Conservation (phyloP, 192 early-diverging fungal species). For the Dimargaris cristalligena region DNA sequence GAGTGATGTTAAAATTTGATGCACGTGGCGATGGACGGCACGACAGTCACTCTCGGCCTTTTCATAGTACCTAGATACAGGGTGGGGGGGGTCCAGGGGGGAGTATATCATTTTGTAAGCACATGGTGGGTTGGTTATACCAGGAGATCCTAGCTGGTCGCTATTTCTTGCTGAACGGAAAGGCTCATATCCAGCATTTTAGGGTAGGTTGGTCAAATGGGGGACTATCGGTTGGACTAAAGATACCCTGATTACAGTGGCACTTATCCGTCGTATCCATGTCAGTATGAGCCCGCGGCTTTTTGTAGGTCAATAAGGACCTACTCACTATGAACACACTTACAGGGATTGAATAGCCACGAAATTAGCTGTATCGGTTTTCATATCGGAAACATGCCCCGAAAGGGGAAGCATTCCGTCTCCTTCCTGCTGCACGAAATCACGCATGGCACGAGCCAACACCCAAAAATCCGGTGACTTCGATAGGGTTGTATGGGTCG, state of each 20-base stretch:
- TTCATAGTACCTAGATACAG: conserved; percentile 55
- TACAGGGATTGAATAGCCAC: conserved; percentile 71
- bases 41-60: conserved; percentile 56
- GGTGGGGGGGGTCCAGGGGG: background rate
- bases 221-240: too few relatives aligned
- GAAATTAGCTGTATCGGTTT: conserved; percentile 79
- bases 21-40: conserved; percentile 28
- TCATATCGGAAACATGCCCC: conserved; percentile 92
- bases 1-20: conserved; percentile 25
- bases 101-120: conserved; percentile 6
- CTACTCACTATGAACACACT: conserved; percentile 10
- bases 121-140: too few relatives aligned
- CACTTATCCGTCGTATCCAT: too few relatives aligned
- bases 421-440: conserved; percentile 60
- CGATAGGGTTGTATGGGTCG: too few relatives aligned
- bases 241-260: too few relatives aligned
- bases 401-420: conserved; percentile 60
- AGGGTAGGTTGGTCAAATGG: too few relatives aligned
- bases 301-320: background rate
- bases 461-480: conserved; percentile 74
- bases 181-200: too few relatives aligned
- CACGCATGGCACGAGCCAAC: conserved; percentile 50
- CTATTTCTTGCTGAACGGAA: too few relatives aligned
- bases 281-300: too few relatives aligned
- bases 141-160: too few relatives aligned